phyloP scores from a whole-genome alignment of 164 flowering plant genomes.

The Echeveria elegans region DNA sequence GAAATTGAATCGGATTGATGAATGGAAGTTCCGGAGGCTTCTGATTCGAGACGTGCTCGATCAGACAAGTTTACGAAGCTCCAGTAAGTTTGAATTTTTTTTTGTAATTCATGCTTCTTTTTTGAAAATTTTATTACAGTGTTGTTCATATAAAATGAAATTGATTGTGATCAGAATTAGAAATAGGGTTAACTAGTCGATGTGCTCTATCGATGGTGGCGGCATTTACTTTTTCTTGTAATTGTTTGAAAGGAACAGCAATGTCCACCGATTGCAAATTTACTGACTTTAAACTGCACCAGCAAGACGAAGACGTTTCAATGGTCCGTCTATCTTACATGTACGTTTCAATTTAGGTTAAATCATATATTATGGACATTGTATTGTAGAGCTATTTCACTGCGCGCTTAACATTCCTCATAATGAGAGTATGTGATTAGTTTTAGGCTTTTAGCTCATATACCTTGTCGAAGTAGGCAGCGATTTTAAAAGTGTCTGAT shows the following conservation, averaged over 20 bases:
- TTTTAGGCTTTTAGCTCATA: slow-evolving; percentile 1
- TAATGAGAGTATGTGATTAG: slow-evolving; percentile 71
- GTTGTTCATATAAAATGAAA: no score
- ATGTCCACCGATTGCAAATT: no score
- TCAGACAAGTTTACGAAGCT: slow-evolving; percentile 79
- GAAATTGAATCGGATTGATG: slow-evolving; percentile 19
- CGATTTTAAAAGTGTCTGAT: neutral
- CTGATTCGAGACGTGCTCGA: slow-evolving; percentile 46
- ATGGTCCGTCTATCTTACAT: no score
- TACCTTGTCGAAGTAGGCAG: slow-evolving; percentile 5
- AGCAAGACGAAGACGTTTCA: neutral
- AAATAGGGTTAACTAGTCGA: no score
- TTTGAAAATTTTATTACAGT: no score
- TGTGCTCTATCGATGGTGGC: no score
- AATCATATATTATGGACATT: slow-evolving; percentile 94
- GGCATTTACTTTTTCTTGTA: no score
- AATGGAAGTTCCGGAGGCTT: slow-evolving; percentile 41
- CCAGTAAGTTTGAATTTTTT: slow-evolving; percentile 51
- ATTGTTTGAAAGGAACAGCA: no score
- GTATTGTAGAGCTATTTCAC: slow-evolving; percentile 95
- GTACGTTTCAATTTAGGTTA: slow-evolving; percentile 44
- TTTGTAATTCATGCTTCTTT: neutral
- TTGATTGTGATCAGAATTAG: no score
- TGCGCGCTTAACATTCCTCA: slow-evolving; percentile 98
- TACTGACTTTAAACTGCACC: neutral